These are phyloP conservation scores for Meyerozyma sp. DNA, from an alignment of 1,139 yeast species.

Conservation along the genomic window DNA sequence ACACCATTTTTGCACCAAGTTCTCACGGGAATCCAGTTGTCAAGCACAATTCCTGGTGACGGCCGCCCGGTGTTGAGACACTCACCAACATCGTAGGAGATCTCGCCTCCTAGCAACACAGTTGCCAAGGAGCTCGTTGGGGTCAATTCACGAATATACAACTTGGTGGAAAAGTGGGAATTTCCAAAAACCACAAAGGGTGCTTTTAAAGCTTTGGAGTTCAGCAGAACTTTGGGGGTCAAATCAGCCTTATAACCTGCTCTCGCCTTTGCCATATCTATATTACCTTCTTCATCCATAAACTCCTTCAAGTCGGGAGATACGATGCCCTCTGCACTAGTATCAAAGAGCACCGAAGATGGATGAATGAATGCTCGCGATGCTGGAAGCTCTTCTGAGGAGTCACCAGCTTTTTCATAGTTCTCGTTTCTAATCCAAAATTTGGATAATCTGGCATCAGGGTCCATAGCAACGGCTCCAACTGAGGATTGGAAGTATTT, in stretches of 20 bases:
- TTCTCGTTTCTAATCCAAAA: constrained; percentile 64
- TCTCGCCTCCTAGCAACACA: constrained; percentile 72
- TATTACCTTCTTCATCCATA: constrained; percentile 34
- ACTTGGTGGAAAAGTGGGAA: constrained; percentile 60
- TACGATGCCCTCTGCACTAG: constrained; percentile 8
- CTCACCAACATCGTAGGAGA: constrained; percentile 58
- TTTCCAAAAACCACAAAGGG: constrained; percentile 53
- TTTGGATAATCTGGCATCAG: constrained; percentile 70
- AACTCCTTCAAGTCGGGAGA: constrained; percentile 16
- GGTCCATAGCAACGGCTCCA: constrained; percentile 81
- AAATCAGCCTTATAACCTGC: constrained; percentile 25
- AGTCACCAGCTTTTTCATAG: constrained; percentile 10
- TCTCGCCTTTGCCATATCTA: constrained; percentile 25
- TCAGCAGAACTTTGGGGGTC: constrained; percentile 27
- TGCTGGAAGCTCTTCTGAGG: constrained; percentile 38
- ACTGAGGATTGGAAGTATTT: constrained; percentile 63
- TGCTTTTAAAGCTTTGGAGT: constrained; percentile 29
- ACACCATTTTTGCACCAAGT: constrained; percentile 97
- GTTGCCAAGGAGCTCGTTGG: constrained; percentile 72
- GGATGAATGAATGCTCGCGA: constrained; percentile 79
- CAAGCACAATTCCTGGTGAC: constrained; percentile 65
- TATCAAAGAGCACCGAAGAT: constrained; percentile 60
- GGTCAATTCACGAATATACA: constrained; percentile 69
- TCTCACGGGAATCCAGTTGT: constrained; percentile 74
- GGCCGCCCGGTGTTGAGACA: constrained; percentile 29